Percentiles rank a stretch among this genome's conserved stretches.
Evolutionary conservation across 805 yeast genomes (phyloP).

Genomic region (Zygosaccharomyces pseudorouxii): DNA sequence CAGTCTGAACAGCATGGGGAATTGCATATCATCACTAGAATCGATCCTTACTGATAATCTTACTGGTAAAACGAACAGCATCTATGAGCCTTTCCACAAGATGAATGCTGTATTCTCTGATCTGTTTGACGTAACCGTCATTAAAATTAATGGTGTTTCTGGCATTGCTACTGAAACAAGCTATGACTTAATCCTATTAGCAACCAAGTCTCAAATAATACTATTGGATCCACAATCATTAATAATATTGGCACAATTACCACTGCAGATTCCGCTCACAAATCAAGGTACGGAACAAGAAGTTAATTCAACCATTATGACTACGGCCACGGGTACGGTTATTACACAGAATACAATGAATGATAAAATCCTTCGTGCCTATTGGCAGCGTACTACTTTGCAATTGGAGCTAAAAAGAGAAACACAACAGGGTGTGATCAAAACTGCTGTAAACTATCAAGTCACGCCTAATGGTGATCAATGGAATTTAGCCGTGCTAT

Average conservation of each 20-base stretch:
- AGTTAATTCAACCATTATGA: not conserved
- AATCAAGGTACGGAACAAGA: not conserved
- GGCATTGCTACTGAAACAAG: not conserved
- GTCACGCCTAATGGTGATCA: constrained; percentile 10
- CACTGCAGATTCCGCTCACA: not conserved
- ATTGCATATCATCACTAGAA: not conserved
- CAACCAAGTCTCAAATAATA: not conserved
- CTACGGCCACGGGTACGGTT: not conserved
- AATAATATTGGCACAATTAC: not conserved
- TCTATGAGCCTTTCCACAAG: not conserved
- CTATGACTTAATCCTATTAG: not conserved
- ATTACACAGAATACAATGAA: not conserved
- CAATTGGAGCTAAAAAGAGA: not conserved
- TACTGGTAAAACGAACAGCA: not conserved
- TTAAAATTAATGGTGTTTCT: not conserved
- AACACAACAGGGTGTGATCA: not conserved
- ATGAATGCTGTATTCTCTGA: not conserved
- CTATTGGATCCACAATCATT: constrained; percentile 1
- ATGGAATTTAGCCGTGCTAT: not conserved
- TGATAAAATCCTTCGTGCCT: not conserved
- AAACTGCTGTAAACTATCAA: constrained; percentile 2
- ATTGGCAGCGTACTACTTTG: not conserved
- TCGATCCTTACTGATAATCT: not conserved
- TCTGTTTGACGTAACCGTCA: not conserved
- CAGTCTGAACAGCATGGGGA: not conserved